Base-by-base conservation (phyloP, 1,139 yeast genomes). In the Candida freyschussii region DNA sequence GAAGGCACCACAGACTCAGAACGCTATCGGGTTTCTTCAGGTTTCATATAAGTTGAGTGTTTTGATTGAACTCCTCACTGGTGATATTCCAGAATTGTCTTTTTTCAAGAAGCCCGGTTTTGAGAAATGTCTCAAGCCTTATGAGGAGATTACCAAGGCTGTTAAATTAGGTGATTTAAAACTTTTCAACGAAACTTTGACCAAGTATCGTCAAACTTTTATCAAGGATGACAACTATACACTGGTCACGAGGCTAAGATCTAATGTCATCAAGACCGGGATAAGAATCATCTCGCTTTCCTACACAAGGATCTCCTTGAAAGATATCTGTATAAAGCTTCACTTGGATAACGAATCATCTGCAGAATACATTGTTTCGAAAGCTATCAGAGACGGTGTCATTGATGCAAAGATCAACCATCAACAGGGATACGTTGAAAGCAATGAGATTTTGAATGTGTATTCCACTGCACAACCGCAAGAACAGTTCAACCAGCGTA, bases 261-360 rank as follows among this genome's bases (percentile, higher is more conserved):
- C 94, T 56, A 93, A 91, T 57, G 99, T 93, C 43, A 91, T 93
- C 60, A 93, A 91, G 63, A 89, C 99, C 1, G 99, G 98, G 52
- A 87, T 93, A 43, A 75, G 98, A 60, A 84, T 86, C 52, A 86
- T 93, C 53, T 85, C 96, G 12, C 69, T 93, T 52, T 78, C 96
- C 4, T 93, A 93, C 64, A 84, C 94, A 37, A 82, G 78, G 56
- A 91, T 93, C 40, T 84, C 96, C 4, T 71, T 93, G 52, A 84
- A 83, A 61, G 98, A 93, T 56, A 75, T 76, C 33, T 93, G 98
- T 61, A 74, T 91, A 53, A 85, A 91, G 56, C 73, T 93, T 53
- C 91, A 84, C 48, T 72, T 93, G 47, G 98, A 91, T 52, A 79
- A 91, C 24, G 99, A 93, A 63, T 91, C 91, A 56, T 80, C 89